phyloP scores from a whole-genome alignment of 2,329 filamentous ascomycete species.

The Fusarium nodosum region DNA sequence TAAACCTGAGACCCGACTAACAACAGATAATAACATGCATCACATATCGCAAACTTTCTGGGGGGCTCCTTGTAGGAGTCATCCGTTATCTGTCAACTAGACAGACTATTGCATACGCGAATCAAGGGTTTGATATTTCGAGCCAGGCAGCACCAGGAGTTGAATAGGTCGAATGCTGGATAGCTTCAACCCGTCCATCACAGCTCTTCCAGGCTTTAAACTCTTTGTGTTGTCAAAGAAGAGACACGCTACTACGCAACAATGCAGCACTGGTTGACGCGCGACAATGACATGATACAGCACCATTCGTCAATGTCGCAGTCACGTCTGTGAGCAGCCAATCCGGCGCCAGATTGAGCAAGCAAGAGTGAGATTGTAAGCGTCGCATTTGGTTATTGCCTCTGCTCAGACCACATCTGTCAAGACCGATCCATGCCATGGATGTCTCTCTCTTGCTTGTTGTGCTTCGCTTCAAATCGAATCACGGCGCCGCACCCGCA shows the following conservation, averaged over 20 bases:
- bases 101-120: not conserved
- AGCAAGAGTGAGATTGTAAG: constrained; percentile 14
- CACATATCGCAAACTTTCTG: constrained; percentile 23
- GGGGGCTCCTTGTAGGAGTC: constrained; percentile 26
- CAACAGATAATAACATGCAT: constrained; percentile 10
- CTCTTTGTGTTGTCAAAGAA: constrained; percentile 11
- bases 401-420: constrained; percentile 25
- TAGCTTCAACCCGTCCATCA: not conserved
- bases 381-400: constrained; percentile 17
- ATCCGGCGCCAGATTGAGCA: constrained; percentile 25
- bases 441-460: constrained; percentile 32
- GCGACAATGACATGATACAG: constrained; percentile 47
- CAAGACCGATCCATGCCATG: constrained; percentile 16
- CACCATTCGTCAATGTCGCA: constrained; percentile 39
- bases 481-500: constrained; percentile 31
- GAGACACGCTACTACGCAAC: constrained; percentile 14
- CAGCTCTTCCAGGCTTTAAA: not conserved
- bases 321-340: constrained; percentile 25
- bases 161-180: not conserved
- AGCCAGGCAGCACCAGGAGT: not conserved
- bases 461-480: constrained; percentile 32
- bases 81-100: constrained; percentile 9
- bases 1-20: constrained; percentile 18
- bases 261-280: constrained; percentile 27
- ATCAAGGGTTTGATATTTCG: constrained; percentile 4